Percentiles rank a stretch among this genome's conserved stretches.
Evolutionary conservation across 257 asterid species (phyloP).

Genomic region (Solanum etuberosum): DNA sequence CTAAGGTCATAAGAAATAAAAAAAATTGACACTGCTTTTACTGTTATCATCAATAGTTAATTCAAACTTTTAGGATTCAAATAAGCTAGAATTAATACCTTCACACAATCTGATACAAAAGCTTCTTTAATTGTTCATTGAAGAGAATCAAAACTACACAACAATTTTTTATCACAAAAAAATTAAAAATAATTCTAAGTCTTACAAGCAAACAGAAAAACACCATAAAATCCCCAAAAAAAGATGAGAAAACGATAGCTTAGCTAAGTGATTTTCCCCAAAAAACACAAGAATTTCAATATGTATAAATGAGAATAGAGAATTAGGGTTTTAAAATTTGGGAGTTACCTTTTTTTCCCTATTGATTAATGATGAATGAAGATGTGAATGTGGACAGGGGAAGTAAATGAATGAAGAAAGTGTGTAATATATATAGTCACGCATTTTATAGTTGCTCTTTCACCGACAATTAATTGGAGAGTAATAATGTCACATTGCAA

Average conservation of each 20-base stretch:
- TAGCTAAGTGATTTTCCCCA: background rate
- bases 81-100: background rate
- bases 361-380: background rate
- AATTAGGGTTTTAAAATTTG: background rate
- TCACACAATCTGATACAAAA: background rate
- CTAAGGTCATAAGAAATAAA: background rate
- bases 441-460: background rate
- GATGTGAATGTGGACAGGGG: background rate
- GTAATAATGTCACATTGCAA: background rate
- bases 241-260: background rate
- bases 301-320: background rate
- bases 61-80: background rate
- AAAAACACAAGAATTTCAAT: background rate
- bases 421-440: background rate
- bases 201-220: background rate
- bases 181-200: background rate
- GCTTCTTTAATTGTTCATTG: background rate
- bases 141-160: background rate
- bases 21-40: background rate
- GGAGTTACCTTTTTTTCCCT: background rate
- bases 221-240: background rate
- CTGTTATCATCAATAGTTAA: background rate
- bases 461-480: background rate
- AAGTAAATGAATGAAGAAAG: background rate
- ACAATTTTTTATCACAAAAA: background rate